Conservation (phyloP, 441 rosid species). For the Erysimum cheiri region DNA sequence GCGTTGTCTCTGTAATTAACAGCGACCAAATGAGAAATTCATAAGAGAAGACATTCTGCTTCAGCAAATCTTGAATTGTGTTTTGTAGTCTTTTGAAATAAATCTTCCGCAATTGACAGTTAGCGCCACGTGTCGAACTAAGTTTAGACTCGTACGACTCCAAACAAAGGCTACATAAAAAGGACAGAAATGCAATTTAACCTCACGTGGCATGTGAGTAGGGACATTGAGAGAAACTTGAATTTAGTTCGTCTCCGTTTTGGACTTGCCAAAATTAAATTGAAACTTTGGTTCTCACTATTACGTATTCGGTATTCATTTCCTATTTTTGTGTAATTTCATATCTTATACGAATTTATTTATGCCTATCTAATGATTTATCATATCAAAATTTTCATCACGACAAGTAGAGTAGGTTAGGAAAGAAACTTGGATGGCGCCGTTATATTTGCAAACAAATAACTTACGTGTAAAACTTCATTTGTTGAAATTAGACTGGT, state of each 20-base stretch:
- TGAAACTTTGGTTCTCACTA: not conserved
- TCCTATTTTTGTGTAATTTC: not conserved
- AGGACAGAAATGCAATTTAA: not conserved
- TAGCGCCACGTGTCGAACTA: conserved; percentile 19
- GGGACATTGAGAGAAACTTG: conserved; percentile 28
- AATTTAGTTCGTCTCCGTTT: conserved; percentile 26
- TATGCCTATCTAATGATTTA: not conserved
- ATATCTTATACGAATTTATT: not conserved
- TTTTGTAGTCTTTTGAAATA: conserved; percentile 4
- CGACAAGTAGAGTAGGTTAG: conserved; percentile 23
- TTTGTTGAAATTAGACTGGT: not conserved
- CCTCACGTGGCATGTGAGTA: conserved; percentile 14
- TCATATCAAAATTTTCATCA: conserved; percentile 14
- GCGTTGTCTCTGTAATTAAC: conserved; percentile 42
- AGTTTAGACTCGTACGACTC: conserved; percentile 23
- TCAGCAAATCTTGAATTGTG: conserved; percentile 7
- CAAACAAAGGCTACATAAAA: conserved; percentile 10
- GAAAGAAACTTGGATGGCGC: conserved; percentile 7
- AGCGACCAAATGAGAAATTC: conserved; percentile 33
- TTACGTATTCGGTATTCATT: conserved; percentile 12
- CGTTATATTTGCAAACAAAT: not conserved
- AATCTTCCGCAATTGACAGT: not conserved
- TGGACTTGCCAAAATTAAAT: not conserved
- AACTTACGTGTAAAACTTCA: not conserved
- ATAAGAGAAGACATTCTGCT: conserved; percentile 34